Conservation (phyloP, 345 rosid species). For the Eucalyptus grandis region DNA sequence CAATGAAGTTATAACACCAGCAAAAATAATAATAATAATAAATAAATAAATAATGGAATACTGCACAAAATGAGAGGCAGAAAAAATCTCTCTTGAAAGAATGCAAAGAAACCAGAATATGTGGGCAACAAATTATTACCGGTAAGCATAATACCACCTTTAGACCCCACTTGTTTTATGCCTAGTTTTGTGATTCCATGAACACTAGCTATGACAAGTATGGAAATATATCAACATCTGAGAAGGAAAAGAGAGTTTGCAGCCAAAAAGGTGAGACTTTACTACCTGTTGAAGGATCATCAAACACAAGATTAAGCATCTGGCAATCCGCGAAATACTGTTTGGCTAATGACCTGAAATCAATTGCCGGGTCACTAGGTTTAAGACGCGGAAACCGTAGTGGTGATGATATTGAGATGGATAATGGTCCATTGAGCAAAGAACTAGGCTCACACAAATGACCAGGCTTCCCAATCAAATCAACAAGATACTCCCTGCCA, state of each 20-base stretch:
- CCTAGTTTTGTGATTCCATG: background rate
- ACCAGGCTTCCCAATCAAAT: constrained; percentile 90
- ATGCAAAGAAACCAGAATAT: background rate
- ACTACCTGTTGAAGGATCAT: constrained; percentile 67
- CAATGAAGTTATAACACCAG: background rate
- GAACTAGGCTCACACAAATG: constrained; percentile 87
- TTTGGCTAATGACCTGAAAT: constrained; percentile 82
- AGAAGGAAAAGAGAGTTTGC: background rate
- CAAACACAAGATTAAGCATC: constrained; percentile 73
- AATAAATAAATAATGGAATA: background rate
- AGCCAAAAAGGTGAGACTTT: background rate
- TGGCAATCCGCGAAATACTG: constrained; percentile 79
- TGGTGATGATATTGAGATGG: constrained; percentile 91
- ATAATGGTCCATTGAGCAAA: constrained; percentile 90
- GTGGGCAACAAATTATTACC: background rate
- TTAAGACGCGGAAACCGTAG: constrained; percentile 82
- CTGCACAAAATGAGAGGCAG: background rate
- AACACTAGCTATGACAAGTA: background rate
- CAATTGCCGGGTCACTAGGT: constrained; percentile 53
- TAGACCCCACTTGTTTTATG: background rate
- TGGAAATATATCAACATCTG: background rate
- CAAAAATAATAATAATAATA: background rate
- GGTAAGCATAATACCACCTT: background rate
- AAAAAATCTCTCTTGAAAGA: background rate
- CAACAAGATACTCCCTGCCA: constrained; percentile 94